Evolutionary conservation across 106 monocot genomes (phyloP), one percentile per base, ranked within the genome.

Genomic region (Dendrobium catenatum): DNA sequence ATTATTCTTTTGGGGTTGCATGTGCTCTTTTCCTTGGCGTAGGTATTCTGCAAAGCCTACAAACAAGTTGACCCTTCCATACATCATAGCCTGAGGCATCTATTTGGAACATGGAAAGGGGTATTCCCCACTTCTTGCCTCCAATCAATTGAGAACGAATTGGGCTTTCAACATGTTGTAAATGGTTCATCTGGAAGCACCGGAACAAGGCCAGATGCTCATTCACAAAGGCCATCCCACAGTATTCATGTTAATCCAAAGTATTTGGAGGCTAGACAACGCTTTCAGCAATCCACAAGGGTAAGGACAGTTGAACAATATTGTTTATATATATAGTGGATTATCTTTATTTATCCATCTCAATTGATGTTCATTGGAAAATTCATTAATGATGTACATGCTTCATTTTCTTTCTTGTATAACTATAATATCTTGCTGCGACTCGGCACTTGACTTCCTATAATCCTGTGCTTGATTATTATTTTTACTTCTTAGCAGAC

Each of bases 31-130:
- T 49, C 26, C 15, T 81, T 78, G 22, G 78, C 46, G 8, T 82
- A 99, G 98, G 98, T 99, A n/a, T 99, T 99, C 78, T 93, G 95
- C 91, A 95, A 89, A 85, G 95, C 98, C 41, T 99, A 99, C 84
- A 91, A 90, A 72, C 92, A 89, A 81, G 98, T 99, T 82, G 95
- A 99, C 81, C 78, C 98, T 79, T 84, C 95, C 46, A 82, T 93
- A 82, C 98, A 91, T 88, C 81, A 86, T 79, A 90, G 95, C 59
- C 91, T 99, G 98, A 87, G 95, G 73, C 98, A 99, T 88, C 91
- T 99, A 79, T 99, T 95, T 86, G 93, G 98, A 58, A 99, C 98
- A 72, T 99, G 98, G 98, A 99, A 89, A 88, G 93, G 93, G 68
- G 91, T 95, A 20, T 99, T 99, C 48, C 95, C 93, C 31, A 75